phyloP scores from a whole-genome alignment of 345 rosid species.

The Camelina hispida region DNA sequence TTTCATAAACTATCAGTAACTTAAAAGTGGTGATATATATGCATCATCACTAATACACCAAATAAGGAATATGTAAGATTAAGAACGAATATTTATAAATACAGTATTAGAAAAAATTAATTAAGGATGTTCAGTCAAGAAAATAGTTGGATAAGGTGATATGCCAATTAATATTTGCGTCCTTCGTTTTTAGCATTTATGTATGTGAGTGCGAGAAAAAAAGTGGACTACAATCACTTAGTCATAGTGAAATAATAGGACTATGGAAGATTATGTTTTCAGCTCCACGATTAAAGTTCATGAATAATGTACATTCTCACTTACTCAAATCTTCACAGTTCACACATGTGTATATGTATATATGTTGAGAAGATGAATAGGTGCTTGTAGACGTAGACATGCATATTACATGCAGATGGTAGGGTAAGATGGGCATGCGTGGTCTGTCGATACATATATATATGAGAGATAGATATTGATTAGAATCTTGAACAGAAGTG shows the following conservation, averaged over 20 bases:
- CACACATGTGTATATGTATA: not conserved
- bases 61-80: not conserved
- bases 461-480: not conserved
- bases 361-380: not conserved
- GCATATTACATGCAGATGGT: conserved; percentile 38
- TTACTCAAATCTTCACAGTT: not conserved
- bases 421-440: conserved; percentile 40
- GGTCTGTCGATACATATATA: conserved; percentile 13
- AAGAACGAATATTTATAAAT: too few species aligned
- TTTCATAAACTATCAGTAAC: not conserved
- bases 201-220: not conserved
- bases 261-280: conserved; percentile 17
- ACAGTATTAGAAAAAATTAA: too few species aligned
- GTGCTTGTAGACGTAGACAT: conserved; percentile 34
- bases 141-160: not conserved
- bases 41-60: not conserved
- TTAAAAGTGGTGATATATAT: not conserved
- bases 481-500: conserved; percentile 20
- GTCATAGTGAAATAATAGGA: conserved; percentile 1
- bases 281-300: not conserved
- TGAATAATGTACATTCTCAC: not conserved
- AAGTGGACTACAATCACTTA: not conserved
- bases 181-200: not conserved
- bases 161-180: not conserved
- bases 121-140: not conserved